Evolutionary conservation across 305 asterid genomes (phyloP).

Genomic region (Fraxinus platypoda): DNA sequence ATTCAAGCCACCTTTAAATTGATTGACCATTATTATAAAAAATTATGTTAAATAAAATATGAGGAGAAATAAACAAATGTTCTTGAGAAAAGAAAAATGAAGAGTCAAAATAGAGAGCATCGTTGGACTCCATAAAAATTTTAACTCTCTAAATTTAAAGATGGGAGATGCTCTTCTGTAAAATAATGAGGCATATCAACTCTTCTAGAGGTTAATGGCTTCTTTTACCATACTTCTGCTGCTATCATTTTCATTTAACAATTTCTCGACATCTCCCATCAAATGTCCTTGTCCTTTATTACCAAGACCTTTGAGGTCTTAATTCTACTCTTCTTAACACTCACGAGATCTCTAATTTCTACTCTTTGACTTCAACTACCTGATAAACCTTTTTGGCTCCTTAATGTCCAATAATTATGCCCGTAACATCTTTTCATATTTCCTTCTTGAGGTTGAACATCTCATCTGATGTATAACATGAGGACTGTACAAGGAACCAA

Average conservation of each 20-base stretch:
- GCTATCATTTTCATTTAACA: not conserved
- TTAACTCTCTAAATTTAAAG: too few relatives aligned
- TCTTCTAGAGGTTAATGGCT: not conserved
- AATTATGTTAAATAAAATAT: too few relatives aligned
- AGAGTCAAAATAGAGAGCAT: too few relatives aligned
- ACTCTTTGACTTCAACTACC: not conserved
- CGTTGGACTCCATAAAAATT: too few relatives aligned
- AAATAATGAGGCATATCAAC: not conserved
- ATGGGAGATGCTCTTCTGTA: not conserved
- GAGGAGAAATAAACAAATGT: too few relatives aligned
- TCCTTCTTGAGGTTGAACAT: not conserved
- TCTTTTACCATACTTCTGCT: not conserved
- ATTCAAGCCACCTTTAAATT: too few relatives aligned
- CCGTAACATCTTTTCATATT: not conserved
- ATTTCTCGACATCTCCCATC: not conserved
- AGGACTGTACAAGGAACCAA: not conserved
- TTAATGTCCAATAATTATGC: not conserved
- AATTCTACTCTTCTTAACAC: not conserved
- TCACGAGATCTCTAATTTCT: not conserved
- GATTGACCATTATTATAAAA: too few relatives aligned
- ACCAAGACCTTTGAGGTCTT: not conserved
- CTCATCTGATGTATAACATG: not conserved
- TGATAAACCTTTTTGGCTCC: not conserved
- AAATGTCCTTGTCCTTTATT: not conserved
- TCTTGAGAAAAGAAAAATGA: too few relatives aligned